phyloP scores from a whole-genome alignment of 495 filamentous ascomycete species.

The Penicillium egyptiacum region DNA sequence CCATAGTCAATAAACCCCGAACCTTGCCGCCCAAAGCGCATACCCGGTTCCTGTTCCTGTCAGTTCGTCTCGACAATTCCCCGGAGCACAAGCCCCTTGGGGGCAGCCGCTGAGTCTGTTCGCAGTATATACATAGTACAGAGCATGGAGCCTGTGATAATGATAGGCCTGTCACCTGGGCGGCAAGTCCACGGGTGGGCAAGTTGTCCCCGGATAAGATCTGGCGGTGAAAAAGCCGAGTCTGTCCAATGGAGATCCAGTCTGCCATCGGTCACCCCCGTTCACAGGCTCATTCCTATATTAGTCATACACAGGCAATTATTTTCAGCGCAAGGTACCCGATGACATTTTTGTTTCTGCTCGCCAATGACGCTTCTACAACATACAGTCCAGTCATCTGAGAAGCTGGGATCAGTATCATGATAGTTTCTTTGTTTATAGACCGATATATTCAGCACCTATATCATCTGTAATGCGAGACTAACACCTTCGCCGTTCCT shows the following conservation, averaged over 20 bases:
- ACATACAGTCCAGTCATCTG: background rate
- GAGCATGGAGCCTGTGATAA: background rate
- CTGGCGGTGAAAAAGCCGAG: slow-evolving; percentile 29
- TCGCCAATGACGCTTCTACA: background rate
- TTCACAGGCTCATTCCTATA: background rate
- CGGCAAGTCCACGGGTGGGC: slow-evolving; percentile 3
- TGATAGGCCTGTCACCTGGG: slow-evolving; percentile 24
- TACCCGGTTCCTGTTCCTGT: slow-evolving; percentile 15
- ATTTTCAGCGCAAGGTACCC: slow-evolving; percentile 7
- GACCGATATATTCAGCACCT: background rate
- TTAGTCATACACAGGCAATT: slow-evolving; percentile 2
- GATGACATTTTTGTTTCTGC: background rate
- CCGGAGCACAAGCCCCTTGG: slow-evolving; percentile 12
- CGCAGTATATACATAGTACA: slow-evolving; percentile 22
- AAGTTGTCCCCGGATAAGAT: slow-evolving; percentile 15
- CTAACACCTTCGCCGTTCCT: background rate
- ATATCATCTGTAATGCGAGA: background rate
- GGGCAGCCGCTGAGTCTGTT: slow-evolving; percentile 19
- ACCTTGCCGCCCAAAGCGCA: slow-evolving; percentile 17
- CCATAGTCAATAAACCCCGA: background rate
- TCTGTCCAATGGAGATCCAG: slow-evolving; percentile 26
- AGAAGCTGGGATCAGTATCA: background rate
- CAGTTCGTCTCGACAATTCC: slow-evolving; percentile 2
- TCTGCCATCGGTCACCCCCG: slow-evolving; percentile 12
- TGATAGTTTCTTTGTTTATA: background rate